Conservation (phyloP, 805 yeast species). For the Cephaloascus albidus region DNA sequence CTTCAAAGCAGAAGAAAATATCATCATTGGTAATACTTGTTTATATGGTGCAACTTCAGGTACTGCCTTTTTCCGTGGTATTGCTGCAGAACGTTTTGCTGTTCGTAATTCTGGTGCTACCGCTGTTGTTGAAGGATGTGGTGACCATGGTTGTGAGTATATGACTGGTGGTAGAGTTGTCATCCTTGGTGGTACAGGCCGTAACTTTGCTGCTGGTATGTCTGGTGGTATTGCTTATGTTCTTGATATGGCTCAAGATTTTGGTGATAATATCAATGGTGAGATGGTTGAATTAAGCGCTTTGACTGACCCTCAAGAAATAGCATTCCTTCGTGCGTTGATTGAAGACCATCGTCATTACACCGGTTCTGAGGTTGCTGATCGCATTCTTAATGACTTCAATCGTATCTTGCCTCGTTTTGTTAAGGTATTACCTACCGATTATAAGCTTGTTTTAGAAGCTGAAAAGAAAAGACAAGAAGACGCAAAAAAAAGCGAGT, state of each 20-base stretch:
- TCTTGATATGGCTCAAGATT: constrained; percentile 90
- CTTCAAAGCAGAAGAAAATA: constrained; percentile 93
- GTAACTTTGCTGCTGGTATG: constrained; percentile 96
- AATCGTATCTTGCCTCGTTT: constrained; percentile 81
- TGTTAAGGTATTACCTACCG: constrained; percentile 88
- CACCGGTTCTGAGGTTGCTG: constrained; percentile 89
- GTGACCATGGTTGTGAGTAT: constrained; percentile 98
- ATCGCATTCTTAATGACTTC: constrained; percentile 73
- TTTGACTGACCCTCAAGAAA: constrained; percentile 80
- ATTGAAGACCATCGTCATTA: constrained; percentile 93
- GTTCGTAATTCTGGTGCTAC: constrained; percentile 98
- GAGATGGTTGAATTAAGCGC: constrained; percentile 75
- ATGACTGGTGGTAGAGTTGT: constrained; percentile 99
- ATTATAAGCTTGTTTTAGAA: constrained; percentile 83
- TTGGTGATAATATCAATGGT: constrained; percentile 65
- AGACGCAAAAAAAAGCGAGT: constrained; percentile 58
- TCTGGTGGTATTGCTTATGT: constrained; percentile 99
- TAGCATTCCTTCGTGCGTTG: constrained; percentile 87
- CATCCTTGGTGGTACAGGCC: constrained; percentile 83
- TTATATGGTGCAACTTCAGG: constrained; percentile 98
- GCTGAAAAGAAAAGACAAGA: constrained; percentile 58
- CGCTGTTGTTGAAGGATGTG: constrained; percentile 93
- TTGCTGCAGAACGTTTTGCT: constrained; percentile 97
- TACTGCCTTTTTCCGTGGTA: constrained; percentile 87
- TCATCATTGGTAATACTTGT: constrained; percentile 94